Evolutionary conservation across 2,329 filamentous ascomycete genomes (phyloP), one percentile per base, ranked within the genome.

Genomic region (Aspergillus costaricaensis): DNA sequence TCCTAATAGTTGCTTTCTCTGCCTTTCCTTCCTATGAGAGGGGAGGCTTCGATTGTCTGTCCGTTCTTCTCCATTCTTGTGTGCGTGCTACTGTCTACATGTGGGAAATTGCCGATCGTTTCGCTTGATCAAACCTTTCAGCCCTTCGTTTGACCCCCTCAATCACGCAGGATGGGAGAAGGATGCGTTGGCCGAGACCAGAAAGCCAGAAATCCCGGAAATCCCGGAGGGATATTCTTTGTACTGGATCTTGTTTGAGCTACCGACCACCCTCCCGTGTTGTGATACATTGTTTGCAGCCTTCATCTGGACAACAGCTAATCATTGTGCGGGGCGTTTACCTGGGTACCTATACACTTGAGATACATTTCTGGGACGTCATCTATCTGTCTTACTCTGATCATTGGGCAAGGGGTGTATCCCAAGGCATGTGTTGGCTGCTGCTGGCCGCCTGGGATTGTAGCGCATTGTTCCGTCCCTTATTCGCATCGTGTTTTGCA

Each of bases 261-360:
- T 52, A 38, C 27, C 32, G 17, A 50, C 47, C 47, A 17, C 23
- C 30, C 38, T 57, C 51, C 54, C 38, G 43, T 23, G 53, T 27
- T 39, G 49, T 57, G 36, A 49, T 62, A 57, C 60, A 55, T 36
- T 32, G 41, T 50, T 60, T 57, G 43, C 44, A 62, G 47, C 47
- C 32, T 50, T 55, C 47, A 54, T 49, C 52, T 51, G 65, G 61
- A 57, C 39, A 59, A 53, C 50, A 62, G 47, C 51, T 53, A 30
- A 63, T 60, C 60, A 61, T 49, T 27, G 57, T 59, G 61, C 62
- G 60, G 61, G 67, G 67, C 67, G 62, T 65, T 69, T 63, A 65
- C 63, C 64, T 57, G 50, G 66, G 58, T 67, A 44, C 41, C 19
- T 44, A 67, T 66, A 70, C 61, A 70, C 57, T 55, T 59, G 60